These are phyloP conservation scores for Scutellaria galericulata DNA, from an alignment of 257 asterid genomes.

Conservation along the genomic window DNA sequence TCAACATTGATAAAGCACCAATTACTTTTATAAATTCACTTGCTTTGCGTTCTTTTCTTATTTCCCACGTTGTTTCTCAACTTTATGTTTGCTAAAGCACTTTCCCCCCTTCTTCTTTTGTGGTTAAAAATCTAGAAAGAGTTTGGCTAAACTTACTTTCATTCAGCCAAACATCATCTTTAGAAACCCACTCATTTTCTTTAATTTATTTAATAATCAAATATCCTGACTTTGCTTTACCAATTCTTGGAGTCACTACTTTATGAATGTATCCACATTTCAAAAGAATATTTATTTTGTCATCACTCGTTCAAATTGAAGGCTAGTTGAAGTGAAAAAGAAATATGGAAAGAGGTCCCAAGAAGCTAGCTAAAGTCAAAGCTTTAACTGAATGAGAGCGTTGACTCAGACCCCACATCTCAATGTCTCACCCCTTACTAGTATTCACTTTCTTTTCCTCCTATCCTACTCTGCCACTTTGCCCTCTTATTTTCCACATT, in stretches of 20 bases:
- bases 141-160: too few species aligned
- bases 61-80: slow-evolving; percentile 43
- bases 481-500: slow-evolving; percentile 20
- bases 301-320: not conserved
- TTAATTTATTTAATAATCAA: too few species aligned
- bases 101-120: not conserved
- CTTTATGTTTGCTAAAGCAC: slow-evolving; percentile 44
- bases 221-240: too few species aligned
- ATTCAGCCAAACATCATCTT: too few species aligned
- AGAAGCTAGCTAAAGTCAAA: slow-evolving; percentile 38
- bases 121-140: too few species aligned
- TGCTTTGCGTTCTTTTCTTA: slow-evolving; percentile 28
- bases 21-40: slow-evolving; percentile 18
- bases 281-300: too few species aligned
- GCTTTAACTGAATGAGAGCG: slow-evolving; percentile 32
- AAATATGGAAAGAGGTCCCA: not conserved
- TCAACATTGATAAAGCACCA: not conserved
- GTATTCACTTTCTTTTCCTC: slow-evolving; percentile 47
- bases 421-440: too few species aligned
- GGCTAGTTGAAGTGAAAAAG: not conserved
- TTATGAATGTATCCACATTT: too few species aligned
- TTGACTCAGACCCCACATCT: slow-evolving; percentile 41
- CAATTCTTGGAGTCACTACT: too few species aligned
- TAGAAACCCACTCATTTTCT: too few species aligned
- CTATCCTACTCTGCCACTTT: slow-evolving; percentile 5